Conservation (phyloP, 352 stramenopile genomes). For the Thraustotheca clavata region DNA sequence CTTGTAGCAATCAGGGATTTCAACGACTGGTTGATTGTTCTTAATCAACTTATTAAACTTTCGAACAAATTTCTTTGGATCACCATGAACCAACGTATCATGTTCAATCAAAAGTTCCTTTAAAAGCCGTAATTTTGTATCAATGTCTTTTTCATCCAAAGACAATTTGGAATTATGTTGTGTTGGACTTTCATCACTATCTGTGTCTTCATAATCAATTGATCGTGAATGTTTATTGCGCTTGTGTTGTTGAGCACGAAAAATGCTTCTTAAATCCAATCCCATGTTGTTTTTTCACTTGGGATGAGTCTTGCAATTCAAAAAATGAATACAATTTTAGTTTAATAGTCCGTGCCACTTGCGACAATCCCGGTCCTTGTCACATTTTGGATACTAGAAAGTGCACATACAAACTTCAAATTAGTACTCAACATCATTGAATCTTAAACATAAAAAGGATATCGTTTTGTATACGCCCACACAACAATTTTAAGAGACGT, state of each 20-base stretch:
- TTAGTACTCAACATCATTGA: no score
- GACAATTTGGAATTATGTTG: background rate
- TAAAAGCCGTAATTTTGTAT: background rate
- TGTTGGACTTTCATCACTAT: background rate
- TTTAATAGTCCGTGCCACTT: background rate
- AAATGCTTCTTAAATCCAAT: background rate
- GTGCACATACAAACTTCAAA: no score
- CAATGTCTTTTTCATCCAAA: background rate
- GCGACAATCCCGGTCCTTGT: slow-evolving; percentile 2
- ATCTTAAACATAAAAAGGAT: no score
- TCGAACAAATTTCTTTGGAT: background rate
- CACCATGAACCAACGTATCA: background rate
- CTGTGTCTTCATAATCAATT: slow-evolving; percentile 1
- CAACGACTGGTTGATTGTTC: background rate
- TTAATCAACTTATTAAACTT: background rate
- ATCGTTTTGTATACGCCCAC: no score
- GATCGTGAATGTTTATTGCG: background rate
- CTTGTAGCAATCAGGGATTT: slow-evolving; percentile 9
- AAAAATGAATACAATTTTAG: background rate
- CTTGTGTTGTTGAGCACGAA: background rate
- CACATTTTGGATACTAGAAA: no score
- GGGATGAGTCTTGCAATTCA: background rate
- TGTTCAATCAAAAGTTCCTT: slow-evolving; percentile 8
- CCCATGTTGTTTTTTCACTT: background rate
- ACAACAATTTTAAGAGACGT: no score